Evolutionary conservation across 2,329 filamentous ascomycete genomes (phyloP).

Genomic region (Aspergillus sp.): DNA sequence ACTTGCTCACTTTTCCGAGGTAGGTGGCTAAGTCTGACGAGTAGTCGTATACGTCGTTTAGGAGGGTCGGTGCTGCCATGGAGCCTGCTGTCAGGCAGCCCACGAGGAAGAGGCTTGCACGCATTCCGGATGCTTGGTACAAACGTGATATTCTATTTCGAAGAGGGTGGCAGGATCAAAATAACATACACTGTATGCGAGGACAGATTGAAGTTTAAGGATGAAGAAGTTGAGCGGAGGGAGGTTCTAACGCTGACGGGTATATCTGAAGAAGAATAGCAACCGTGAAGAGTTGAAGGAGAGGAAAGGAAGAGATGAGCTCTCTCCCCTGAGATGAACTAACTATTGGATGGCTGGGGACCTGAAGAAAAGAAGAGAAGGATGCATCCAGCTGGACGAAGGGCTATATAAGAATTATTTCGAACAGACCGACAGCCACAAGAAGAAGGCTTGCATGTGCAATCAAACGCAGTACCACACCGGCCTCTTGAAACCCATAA

Average conservation of each 20-base stretch:
- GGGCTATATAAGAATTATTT: constrained; percentile 11
- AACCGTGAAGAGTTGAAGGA: background rate
- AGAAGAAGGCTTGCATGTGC: constrained; percentile 14
- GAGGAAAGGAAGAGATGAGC: background rate
- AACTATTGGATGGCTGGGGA: background rate
- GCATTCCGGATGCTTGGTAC: constrained; percentile 21
- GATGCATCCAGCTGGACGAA: background rate
- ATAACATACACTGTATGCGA: background rate
- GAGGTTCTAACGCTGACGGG: background rate
- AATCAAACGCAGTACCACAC: constrained; percentile 27
- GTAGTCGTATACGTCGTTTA: constrained; percentile 39
- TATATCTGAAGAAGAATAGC: background rate
- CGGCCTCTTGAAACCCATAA: constrained; percentile 26
- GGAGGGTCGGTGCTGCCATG: constrained; percentile 38
- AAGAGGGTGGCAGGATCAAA: background rate
- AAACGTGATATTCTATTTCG: background rate
- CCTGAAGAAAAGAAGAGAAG: background rate
- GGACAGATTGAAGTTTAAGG: background rate
- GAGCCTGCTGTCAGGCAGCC: constrained; percentile 36
- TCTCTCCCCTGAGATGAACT: background rate
- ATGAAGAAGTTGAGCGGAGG: background rate
- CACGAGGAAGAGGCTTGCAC: constrained; percentile 27
- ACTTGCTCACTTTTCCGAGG: constrained; percentile 42
- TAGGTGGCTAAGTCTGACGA: constrained; percentile 44
- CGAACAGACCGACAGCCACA: background rate